A percentile compares a stretch with the other conserved stretches of the same genome.
Conservation (phyloP, 2,329 filamentous ascomycete species). For the Fusarium xylarioides region DNA sequence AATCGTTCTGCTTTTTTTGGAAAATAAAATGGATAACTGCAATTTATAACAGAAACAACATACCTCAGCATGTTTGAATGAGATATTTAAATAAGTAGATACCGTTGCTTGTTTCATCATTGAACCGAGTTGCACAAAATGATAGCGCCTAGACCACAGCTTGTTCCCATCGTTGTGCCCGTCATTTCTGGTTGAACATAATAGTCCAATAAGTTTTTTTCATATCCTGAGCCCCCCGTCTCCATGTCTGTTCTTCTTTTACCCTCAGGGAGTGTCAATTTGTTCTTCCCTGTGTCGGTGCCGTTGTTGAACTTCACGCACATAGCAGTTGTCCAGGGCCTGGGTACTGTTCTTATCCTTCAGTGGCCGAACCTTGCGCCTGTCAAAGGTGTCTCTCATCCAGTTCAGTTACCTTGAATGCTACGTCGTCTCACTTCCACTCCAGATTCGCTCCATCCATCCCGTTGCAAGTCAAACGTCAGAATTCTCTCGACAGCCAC, state of each 20-base stretch:
- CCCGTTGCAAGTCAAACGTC: slow-evolving; percentile 50
- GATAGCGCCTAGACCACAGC: not conserved
- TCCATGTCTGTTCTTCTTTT: not conserved
- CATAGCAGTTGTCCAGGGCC: not conserved
- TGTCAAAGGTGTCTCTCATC: not conserved
- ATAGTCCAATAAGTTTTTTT: not conserved
- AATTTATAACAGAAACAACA: not conserved
- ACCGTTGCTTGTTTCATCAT: not conserved
- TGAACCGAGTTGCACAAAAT: not conserved
- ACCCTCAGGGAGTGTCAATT: not conserved
- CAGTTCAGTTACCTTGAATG: slow-evolving; percentile 2
- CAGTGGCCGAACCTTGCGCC: not conserved
- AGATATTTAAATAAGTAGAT: not conserved
- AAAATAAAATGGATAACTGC: not conserved
- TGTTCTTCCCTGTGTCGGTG: not conserved
- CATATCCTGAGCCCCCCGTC: too few relatives aligned
- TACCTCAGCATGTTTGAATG: not conserved
- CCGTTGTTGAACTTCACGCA: not conserved
- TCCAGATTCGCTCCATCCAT: slow-evolving; percentile 45
- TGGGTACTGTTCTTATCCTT: not conserved
- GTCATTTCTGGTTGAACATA: not conserved
- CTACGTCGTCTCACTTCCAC: slow-evolving; percentile 34
- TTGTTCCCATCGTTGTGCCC: not conserved
- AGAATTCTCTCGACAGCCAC: slow-evolving; percentile 50
- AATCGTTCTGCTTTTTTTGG: not conserved